phyloP scores from a whole-genome alignment of 306 rosid genomes.

The Pueraria montana region DNA sequence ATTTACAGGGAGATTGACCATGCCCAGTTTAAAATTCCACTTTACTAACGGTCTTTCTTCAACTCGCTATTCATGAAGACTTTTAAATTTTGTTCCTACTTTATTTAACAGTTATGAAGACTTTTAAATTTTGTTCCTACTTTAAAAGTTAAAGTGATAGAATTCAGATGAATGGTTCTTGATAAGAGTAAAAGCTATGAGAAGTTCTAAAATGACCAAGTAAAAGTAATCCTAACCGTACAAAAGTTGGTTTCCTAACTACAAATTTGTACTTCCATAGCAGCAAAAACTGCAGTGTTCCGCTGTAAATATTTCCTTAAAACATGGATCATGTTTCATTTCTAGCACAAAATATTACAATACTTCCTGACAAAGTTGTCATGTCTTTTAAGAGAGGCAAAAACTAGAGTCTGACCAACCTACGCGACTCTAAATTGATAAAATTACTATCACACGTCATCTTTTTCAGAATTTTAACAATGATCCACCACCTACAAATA shows the following conservation, averaged over 20 bases:
- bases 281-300: constrained; percentile 3
- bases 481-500: background rate
- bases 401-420: constrained; percentile 28
- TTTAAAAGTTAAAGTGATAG: background rate
- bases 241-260: background rate
- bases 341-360: constrained; percentile 10
- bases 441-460: background rate
- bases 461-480: constrained; percentile 21
- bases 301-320: background rate
- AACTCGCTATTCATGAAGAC: background rate
- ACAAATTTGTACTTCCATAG: no score
- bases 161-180: background rate
- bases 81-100: no score
- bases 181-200: background rate
- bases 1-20: background rate
- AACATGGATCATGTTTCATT: constrained; percentile 43
- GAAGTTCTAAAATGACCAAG: background rate
- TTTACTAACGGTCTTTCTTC: background rate
- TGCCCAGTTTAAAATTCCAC: background rate
- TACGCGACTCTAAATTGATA: background rate
- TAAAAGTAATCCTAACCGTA: background rate
- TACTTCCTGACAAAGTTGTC: constrained; percentile 17
- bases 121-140: no score
- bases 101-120: no score
- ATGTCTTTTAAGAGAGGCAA: background rate